phyloP scores from a whole-genome alignment of 179 eudicot genomes.

The Beta lomatogona region DNA sequence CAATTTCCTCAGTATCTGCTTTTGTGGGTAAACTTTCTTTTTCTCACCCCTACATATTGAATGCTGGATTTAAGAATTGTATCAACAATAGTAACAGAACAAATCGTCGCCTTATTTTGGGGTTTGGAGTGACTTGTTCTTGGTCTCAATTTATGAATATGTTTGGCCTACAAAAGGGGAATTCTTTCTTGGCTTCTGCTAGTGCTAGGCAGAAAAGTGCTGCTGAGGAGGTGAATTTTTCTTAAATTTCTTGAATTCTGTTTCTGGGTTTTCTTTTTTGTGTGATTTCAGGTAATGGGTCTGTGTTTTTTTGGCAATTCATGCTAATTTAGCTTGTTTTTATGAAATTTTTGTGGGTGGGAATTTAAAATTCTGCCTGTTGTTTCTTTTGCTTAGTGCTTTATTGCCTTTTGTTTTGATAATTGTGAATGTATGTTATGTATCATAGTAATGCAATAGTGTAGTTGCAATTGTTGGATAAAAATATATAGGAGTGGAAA shows the following conservation, averaged over 20 bases:
- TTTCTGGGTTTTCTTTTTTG: constrained; percentile 22
- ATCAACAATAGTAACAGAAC: constrained; percentile 15
- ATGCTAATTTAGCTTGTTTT: neutral
- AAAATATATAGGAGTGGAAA: too few species aligned
- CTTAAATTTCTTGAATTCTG: constrained; percentile 5
- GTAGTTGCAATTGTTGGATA: neutral
- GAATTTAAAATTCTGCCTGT: neutral
- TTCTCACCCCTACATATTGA: constrained; percentile 18
- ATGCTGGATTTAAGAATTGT: neutral
- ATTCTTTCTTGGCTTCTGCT: constrained; percentile 81
- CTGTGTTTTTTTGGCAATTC: neutral
- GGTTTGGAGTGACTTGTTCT: constrained; percentile 59
- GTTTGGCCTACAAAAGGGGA: constrained; percentile 45
- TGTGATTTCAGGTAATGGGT: constrained; percentile 29
- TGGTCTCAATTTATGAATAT: constrained; percentile 65
- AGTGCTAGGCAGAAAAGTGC: constrained; percentile 66
- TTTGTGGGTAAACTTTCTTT: constrained; percentile 12
- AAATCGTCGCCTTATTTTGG: constrained; percentile 59
- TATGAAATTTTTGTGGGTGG: neutral
- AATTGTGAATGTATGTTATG: neutral
- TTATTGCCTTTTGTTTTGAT: neutral
- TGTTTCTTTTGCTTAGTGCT: neutral
- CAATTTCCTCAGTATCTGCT: constrained; percentile 16
- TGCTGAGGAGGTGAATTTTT: constrained; percentile 59
- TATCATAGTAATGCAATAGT: neutral